Evolutionary conservation across 2,329 filamentous ascomycete species (phyloP), one percentile per base, ranked within the genome.

Genomic region (Pseudofabraea citricarpa): DNA sequence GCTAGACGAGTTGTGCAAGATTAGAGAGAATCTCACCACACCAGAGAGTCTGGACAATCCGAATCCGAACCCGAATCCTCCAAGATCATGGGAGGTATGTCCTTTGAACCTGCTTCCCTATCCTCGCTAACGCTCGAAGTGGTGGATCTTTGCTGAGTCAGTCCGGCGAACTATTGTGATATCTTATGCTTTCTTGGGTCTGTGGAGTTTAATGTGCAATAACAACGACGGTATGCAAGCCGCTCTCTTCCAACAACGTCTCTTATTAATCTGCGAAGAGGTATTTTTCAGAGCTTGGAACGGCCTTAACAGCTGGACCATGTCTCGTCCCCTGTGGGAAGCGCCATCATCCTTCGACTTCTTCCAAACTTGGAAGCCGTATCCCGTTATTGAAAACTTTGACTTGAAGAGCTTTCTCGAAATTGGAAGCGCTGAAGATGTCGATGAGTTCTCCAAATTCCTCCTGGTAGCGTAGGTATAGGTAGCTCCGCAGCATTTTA

Each of bases 141-240:
- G 54, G 47, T 64, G 62, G 61, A 58, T 63, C 39, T 64, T 64
- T 23, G 56, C 58, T 39, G 62, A 64, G 43, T 63, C 55, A 10
- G 44, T 64, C 13, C 55, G 60, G 4, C 54, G 62, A 41, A 64
- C 62, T 2, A 56, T 63, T 24, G 20, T 62, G 6, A 59, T 64
- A 40, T 49, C 56, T n/a, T 55, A 63, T 43, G 50, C 55, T 3
- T 49, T 61, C 39, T 39, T 62, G 7, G 41, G 45, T 12, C 24
- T 64, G 1, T 64, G 57, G 31, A 48, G 52, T 15, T 40, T 61
- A 41, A 49, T 61, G 40, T 40, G 26, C 31, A 24, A 41, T 31
- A 44, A 21, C 32, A 58, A 58, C 39, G 51, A 55, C 21, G 41
- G 49, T 36, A n/a, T n/a, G n/a, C n/a, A 47, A 31, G 18, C 15